Evolutionary conservation across 1,284 basidiomycete genomes (phyloP), one percentile per base, ranked within the genome.

Genomic region (Xerocomus minutiporus): DNA sequence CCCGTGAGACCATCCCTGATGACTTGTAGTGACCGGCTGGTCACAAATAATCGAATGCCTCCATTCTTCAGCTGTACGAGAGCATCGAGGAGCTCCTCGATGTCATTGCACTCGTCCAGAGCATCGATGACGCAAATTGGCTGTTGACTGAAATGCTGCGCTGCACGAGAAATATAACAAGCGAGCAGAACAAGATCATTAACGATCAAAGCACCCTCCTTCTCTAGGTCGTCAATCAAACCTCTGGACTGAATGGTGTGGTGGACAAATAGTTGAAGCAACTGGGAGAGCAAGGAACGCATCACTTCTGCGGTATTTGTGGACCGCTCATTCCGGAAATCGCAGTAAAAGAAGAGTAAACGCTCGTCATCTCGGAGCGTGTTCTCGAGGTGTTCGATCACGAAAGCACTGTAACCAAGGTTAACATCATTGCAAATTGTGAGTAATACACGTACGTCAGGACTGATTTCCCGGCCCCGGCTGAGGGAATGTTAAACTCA

Each of bases 401-500:
- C 55, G 1, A 39, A 48, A 17, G 59, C 49, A 8, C 50, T 52
- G 5, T 2, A 2, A 36, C 4, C 7, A 34, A 8, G 6, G 6
- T 46, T 15, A 44, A 8, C 5, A 13, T 38, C 3, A 17, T 15
- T 9, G 2, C 1, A 15, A 34, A 5, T 0, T 8, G 6, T 5
- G 5, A 17, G 20, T 12, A 8, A n/a, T 7, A 15, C 2, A 52
- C 55, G 8, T 23, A 64, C 62, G 58, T 50, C 13, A 64, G 9
- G 3, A 64, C 61, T 6, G 60, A 61, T 13, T 61, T 61, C 15
- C 60, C 62, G 0, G 50, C 52, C 1, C 52, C 60, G 2, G 53
- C 50, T 25, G 12, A 23, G 23, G 23, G 23, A 25, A 40, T 12
- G 23, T 4, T 38, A 5, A 20, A 20, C 2, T 40, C 23, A 40